Percentiles rank a stretch among this genome's conserved stretches.
Evolutionary conservation across 176 grass and related monocot genomes (phyloP).

Genomic region (Alopecurus myosuroides): DNA sequence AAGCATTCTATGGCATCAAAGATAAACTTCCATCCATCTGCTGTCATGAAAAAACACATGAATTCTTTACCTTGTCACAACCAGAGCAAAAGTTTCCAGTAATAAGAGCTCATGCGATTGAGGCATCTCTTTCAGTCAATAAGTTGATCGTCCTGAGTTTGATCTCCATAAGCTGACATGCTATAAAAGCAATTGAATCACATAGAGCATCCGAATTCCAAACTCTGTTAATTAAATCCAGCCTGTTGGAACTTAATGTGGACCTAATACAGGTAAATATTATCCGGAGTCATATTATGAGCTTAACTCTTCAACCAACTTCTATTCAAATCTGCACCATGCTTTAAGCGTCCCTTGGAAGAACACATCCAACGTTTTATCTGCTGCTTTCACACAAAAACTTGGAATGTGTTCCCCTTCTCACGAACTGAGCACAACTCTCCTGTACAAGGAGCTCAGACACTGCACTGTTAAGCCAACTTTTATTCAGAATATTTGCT

Average conservation of each 20-base stretch:
- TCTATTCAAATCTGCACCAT: conserved; percentile 14
- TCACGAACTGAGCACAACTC: not conserved
- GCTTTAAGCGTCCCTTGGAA: conserved; percentile 7
- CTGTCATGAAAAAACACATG: not conserved
- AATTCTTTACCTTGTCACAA: not conserved
- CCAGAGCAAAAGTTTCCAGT: not conserved
- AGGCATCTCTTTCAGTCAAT: not conserved
- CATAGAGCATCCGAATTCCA: conserved; percentile 1
- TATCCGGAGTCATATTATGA: not conserved
- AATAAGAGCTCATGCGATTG: not conserved
- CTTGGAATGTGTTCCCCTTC: not conserved
- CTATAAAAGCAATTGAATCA: conserved; percentile 10
- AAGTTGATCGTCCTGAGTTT: not conserved
- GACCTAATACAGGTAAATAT: not conserved
- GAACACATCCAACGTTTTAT: conserved; percentile 17
- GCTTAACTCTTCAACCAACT: not conserved
- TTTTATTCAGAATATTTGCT: not conserved
- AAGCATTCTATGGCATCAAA: not conserved
- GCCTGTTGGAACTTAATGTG: not conserved
- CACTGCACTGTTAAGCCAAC: not conserved
- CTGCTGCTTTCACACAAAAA: not conserved
- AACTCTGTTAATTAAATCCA: conserved; percentile 10
- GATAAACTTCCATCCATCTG: not conserved
- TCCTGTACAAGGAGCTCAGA: not conserved
- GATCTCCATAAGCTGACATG: conserved; percentile 1